These are phyloP conservation scores for Dinochytrium kinnereticum DNA, from an alignment of 371 early-diverging fungal genomes.

Conservation along the genomic window DNA sequence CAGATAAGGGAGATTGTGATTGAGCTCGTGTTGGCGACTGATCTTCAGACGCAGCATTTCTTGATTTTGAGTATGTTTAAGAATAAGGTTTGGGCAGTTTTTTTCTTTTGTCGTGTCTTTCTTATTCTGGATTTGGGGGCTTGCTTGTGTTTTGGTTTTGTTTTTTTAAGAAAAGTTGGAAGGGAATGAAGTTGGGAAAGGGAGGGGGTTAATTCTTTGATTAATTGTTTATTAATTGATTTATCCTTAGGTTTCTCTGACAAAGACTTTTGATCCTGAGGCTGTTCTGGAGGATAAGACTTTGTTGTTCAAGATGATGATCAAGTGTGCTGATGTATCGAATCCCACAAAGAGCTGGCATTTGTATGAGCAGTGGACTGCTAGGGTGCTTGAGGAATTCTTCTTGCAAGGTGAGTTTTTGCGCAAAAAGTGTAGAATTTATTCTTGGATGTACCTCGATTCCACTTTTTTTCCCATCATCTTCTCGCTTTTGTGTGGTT, in stretches of 20 bases:
- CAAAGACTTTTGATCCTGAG: conserved; percentile 46
- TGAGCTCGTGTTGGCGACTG: conserved; percentile 61
- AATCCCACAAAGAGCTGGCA: conserved; percentile 55
- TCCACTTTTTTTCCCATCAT: no score
- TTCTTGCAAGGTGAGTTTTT: conserved; percentile 48
- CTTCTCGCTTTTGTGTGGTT: no score
- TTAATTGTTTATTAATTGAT: background rate
- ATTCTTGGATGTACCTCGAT: no score
- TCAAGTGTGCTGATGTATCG: conserved; percentile 60
- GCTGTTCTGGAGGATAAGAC: conserved; percentile 49
- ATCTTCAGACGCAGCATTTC: conserved; percentile 57
- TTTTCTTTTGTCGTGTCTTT: background rate
- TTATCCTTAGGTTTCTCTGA: conserved; percentile 18
- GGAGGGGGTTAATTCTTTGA: background rate
- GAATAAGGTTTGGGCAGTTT: conserved; percentile 37
- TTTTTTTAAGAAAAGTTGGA: no score
- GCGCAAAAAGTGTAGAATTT: no score
- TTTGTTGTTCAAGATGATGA: conserved; percentile 54
- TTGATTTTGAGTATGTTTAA: conserved; percentile 54
- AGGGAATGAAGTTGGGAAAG: no score
- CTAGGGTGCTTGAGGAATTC: conserved; percentile 54
- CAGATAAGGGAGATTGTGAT: conserved; percentile 51
- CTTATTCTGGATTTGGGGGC: no score
- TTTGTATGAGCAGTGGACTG: conserved; percentile 53
- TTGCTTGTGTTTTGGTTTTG: no score